A percentile compares a stretch with the other conserved stretches of the same genome.
These are phyloP conservation scores for Ogataea angusta DNA, from an alignment of 805 yeast genomes.

Conservation along the genomic window DNA sequence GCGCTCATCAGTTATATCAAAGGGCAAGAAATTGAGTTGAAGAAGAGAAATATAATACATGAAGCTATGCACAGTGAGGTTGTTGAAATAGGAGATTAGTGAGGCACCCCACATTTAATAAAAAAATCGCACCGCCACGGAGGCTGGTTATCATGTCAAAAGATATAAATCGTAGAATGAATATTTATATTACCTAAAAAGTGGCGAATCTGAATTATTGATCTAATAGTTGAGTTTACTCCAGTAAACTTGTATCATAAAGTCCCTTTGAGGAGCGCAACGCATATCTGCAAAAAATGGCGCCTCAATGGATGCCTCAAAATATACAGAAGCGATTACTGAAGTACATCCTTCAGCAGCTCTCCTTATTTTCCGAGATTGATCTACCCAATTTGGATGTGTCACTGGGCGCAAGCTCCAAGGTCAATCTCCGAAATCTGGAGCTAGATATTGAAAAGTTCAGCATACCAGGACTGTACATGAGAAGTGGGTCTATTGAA, in stretches of 20 bases:
- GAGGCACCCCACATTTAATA: no score
- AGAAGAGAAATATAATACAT: slow-evolving; percentile 50
- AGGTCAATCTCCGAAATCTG: slow-evolving; percentile 56
- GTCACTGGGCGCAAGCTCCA: slow-evolving; percentile 56
- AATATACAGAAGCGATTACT: slow-evolving; percentile 79
- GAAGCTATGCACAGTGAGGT: slow-evolving; percentile 63
- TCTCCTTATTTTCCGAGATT: slow-evolving; percentile 69
- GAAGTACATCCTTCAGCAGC: slow-evolving; percentile 74
- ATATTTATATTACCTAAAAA: slow-evolving; percentile 2
- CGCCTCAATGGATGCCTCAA: slow-evolving; percentile 72
- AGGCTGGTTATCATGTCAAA: slow-evolving; percentile 18
- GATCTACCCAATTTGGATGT: slow-evolving; percentile 82
- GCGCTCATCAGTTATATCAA: slow-evolving; percentile 43
- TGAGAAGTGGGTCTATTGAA: slow-evolving; percentile 60
- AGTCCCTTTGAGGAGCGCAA: background rate
- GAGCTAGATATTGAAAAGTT: slow-evolving; percentile 70
- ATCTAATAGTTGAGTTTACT: no score
- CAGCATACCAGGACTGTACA: slow-evolving; percentile 57
- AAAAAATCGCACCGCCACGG: slow-evolving; percentile 8
- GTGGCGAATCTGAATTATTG: slow-evolving; percentile 4
- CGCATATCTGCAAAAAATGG: slow-evolving; percentile 16
- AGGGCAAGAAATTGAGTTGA: slow-evolving; percentile 39
- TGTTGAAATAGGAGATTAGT: slow-evolving; percentile 38
- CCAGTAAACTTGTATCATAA: no score
- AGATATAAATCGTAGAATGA: background rate